phyloP scores from a whole-genome alignment of 1,139 yeast species.

The Pichia sp. region DNA sequence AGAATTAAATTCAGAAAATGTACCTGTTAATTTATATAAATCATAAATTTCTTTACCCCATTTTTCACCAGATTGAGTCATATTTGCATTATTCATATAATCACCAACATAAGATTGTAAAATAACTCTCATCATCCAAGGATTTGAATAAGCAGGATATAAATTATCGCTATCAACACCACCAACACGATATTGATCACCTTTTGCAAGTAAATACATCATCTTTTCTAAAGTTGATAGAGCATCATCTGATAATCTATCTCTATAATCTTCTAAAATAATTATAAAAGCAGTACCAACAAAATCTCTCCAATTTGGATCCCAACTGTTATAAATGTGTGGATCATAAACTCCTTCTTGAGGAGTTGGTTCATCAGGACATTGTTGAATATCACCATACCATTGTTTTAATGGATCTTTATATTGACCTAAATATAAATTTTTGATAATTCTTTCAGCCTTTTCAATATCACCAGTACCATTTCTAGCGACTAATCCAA shows the following conservation, averaged over 20 bases:
- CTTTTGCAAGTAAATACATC: constrained; percentile 2
- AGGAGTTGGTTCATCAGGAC: constrained; percentile 8
- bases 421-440: constrained; percentile 2
- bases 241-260: constrained; percentile 2
- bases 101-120: constrained; percentile 1
- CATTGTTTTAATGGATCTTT: constrained; percentile 5
- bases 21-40: background rate
- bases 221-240: background rate
- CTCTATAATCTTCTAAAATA: constrained; percentile 1
- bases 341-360: constrained; percentile 6
- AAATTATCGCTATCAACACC: constrained; percentile 5
- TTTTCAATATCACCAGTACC: constrained; percentile 6
- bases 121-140: constrained; percentile 6
- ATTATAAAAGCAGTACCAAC: constrained; percentile 4
- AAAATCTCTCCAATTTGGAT: constrained; percentile 7
- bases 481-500: constrained; percentile 6
- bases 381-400: constrained; percentile 7
- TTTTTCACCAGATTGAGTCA: constrained; percentile 5
- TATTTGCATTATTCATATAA: constrained; percentile 1
- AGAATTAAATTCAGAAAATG: constrained; percentile 6
- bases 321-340: constrained; percentile 2
- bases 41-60: constrained; percentile 6
- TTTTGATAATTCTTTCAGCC: constrained; percentile 5
- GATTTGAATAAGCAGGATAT: constrained; percentile 6
- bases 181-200: constrained; percentile 6